phyloP scores from a whole-genome alignment of 352 stramenopile genomes.

The Pythium pectinolyticum region DNA sequence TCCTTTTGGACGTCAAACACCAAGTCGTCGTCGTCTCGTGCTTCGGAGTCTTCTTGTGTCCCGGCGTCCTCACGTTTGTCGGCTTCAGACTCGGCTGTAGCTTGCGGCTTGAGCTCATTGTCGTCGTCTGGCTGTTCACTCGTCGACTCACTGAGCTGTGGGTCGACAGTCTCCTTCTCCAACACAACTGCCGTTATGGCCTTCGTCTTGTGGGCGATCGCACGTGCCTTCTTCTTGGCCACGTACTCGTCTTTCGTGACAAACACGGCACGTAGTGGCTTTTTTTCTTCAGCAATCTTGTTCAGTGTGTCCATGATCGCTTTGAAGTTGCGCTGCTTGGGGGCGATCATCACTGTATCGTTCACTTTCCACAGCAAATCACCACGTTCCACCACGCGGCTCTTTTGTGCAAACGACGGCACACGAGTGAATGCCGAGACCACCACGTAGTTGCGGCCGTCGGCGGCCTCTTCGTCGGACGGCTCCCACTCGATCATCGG shows the following conservation, averaged over 20 bases:
- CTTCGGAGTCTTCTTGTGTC: no score
- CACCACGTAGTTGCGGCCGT: constrained; percentile 64
- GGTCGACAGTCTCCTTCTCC: background rate
- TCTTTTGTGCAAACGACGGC: constrained; percentile 75
- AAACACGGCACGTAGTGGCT: constrained; percentile 58
- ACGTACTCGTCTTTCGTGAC: constrained; percentile 58
- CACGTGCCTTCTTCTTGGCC: constrained; percentile 32
- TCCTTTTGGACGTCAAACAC: constrained; percentile 38
- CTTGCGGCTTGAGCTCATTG: background rate
- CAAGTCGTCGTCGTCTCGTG: constrained; percentile 17
- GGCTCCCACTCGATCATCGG: constrained; percentile 79
- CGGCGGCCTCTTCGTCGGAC: constrained; percentile 53
- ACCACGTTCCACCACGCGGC: constrained; percentile 52
- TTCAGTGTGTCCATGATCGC: constrained; percentile 64
- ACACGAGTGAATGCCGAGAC: constrained; percentile 67
- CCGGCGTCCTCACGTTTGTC: background rate
- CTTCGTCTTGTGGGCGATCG: constrained; percentile 10
- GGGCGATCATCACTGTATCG: constrained; percentile 45
- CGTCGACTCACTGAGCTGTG: background rate
- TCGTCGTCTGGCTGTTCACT: background rate
- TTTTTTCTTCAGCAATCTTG: constrained; percentile 46
- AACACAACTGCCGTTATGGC: background rate
- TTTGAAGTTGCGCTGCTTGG: constrained; percentile 46
- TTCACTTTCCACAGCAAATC: constrained; percentile 75
- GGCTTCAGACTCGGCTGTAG: background rate